phyloP scores from a whole-genome alignment of 371 early-diverging fungal species.

The Mortierella sp. region DNA sequence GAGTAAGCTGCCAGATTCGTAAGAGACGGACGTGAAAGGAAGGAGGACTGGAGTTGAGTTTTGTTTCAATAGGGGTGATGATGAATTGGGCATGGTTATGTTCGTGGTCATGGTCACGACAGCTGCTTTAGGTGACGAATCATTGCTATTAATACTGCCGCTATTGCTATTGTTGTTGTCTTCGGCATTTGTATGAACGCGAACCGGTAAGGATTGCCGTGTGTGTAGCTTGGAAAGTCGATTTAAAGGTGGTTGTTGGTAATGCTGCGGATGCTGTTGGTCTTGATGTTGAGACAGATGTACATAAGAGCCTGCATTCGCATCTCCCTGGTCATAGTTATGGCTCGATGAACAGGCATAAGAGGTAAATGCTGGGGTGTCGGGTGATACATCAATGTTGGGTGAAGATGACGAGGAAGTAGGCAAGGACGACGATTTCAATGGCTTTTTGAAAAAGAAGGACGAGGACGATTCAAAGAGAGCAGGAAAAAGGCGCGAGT shows the following conservation, averaged over 20 bases:
- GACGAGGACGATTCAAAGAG: conserved; percentile 15
- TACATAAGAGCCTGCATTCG: not conserved
- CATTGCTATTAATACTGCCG: not conserved
- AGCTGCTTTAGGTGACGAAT: not conserved
- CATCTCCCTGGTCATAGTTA: not conserved
- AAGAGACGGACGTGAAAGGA: conserved; percentile 35
- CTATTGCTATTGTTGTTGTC: too few relatives aligned
- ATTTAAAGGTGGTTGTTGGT: too few relatives aligned
- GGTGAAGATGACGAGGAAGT: not conserved
- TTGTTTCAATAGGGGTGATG: not conserved
- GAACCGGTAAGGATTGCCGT: too few relatives aligned
- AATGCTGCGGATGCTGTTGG: too few relatives aligned
- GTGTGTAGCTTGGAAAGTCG: too few relatives aligned
- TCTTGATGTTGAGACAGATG: not conserved
- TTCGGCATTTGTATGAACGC: too few relatives aligned
- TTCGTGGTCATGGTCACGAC: not conserved
- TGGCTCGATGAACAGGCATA: not conserved
- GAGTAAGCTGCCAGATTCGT: conserved; percentile 35
- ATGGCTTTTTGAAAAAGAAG: conserved; percentile 15
- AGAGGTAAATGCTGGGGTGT: not conserved
- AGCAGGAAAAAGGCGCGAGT: conserved; percentile 4
- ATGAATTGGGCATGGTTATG: not conserved
- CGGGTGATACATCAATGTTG: not conserved
- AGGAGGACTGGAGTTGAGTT: conserved; percentile 15
- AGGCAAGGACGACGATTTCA: not conserved